Evolutionary conservation across 1,139 yeast genomes (phyloP), one percentile per base, ranked within the genome.

Genomic region (Fermentozyma sake): DNA sequence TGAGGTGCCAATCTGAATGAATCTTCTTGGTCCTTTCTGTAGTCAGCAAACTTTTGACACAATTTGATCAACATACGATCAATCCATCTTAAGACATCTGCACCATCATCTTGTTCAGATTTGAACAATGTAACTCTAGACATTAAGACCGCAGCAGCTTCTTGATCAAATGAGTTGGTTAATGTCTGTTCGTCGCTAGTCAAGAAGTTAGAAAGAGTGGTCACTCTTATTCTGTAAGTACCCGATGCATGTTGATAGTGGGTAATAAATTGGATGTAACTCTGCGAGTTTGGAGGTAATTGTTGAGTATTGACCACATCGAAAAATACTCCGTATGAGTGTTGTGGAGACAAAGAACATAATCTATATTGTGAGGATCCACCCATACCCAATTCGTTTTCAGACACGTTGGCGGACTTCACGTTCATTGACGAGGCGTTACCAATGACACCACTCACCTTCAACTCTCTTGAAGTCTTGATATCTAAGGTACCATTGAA

Each of bases 141-240:
- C 87, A 89, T 85, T 40, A 91, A 68, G 1, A 89, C 97, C 6
- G 97, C 96, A 7, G 98, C 96, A 12, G 97, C 96, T 58, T 91
- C 98, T 64, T 93, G 98, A 59, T 91, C 99, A 56, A 91, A 91
- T n/a, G 93, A 67, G 42, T 65, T 70, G 14, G 79, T 66, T 44
- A 68, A 60, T n/a, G 62, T 51, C 38, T 63, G 61, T 42, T 67
- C 72, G 38, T 67, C 73, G 28, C 65, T 52, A 10, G 68, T 75
- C 48, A 80, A 62, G 42, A 75, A 72, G 44, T 85, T 79, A 23
- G 80, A 78, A 19, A 85, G 70, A 1, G 98, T 91, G 16, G 98
- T 91, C 24, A 91, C 97, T 48, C 97, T 78, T 37, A 86, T 70
- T 53, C 97, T 76, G 53, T 78, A 83, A 11, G 91, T 71, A 41